phyloP scores from a whole-genome alignment of 495 filamentous ascomycete species.

The Podospora anserina region DNA sequence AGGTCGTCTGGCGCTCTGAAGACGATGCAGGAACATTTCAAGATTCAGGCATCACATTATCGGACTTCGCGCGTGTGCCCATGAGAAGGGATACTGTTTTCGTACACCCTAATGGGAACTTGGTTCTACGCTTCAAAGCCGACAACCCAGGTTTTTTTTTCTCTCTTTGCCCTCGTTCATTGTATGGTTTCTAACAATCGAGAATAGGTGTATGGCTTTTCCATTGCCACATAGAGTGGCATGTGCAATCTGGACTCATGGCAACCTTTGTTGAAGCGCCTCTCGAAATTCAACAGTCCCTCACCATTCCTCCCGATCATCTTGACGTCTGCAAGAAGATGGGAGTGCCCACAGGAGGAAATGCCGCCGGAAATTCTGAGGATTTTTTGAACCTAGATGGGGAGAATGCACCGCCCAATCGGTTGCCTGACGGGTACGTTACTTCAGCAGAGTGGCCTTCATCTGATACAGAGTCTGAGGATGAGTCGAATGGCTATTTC shows the following conservation, averaged over 20 bases:
- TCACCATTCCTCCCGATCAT: constrained; percentile 63
- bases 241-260: constrained; percentile 63
- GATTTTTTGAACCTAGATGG: constrained; percentile 65
- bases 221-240: constrained; percentile 69
- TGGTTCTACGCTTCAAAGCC: constrained; percentile 66
- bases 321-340: constrained; percentile 56
- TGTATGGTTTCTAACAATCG: background rate
- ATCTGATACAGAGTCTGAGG: background rate
- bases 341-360: constrained; percentile 55
- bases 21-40: constrained; percentile 44
- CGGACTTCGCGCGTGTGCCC: constrained; percentile 42
- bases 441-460: background rate
- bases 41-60: constrained; percentile 41
- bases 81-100: constrained; percentile 58
- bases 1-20: constrained; percentile 51
- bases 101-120: constrained; percentile 52
- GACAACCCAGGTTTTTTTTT: constrained; percentile 56
- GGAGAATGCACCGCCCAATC: constrained; percentile 51
- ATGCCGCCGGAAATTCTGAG: constrained; percentile 68
- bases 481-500: background rate
- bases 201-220: constrained; percentile 65
- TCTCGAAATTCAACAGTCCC: constrained; percentile 52
- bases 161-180: background rate
- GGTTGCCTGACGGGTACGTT: constrained; percentile 60
- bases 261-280: constrained; percentile 66